Percentiles rank a stretch among this genome's conserved stretches.
Conservation (phyloP, 495 filamentous ascomycete species). For the Glonium stellatum region DNA sequence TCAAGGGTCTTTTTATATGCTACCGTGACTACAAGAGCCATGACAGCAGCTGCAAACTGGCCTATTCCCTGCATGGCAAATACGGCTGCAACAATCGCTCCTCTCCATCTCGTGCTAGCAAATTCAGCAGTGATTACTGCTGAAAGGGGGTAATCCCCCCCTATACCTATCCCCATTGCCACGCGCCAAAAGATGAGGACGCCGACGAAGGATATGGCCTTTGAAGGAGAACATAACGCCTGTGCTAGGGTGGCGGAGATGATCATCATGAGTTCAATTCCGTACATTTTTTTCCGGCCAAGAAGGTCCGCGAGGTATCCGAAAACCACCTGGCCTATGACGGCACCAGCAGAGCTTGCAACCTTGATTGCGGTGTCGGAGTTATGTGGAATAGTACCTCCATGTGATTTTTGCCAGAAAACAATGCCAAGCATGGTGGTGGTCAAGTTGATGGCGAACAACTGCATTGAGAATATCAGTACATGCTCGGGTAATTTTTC, state of each 20-base stretch:
- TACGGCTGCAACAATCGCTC: constrained; percentile 76
- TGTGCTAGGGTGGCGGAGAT: constrained; percentile 78
- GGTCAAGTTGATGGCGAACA: constrained; percentile 64
- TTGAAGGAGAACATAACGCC: constrained; percentile 57
- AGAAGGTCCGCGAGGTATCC: constrained; percentile 72
- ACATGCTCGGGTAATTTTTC: not conserved
- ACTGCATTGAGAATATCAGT: constrained; percentile 4
- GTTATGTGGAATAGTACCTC: constrained; percentile 48
- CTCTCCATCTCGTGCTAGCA: constrained; percentile 76
- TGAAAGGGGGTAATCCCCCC: constrained; percentile 81
- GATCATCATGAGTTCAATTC: constrained; percentile 79
- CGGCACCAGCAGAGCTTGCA: constrained; percentile 75
- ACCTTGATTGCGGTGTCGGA: constrained; percentile 80
- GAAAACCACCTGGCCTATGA: constrained; percentile 75
- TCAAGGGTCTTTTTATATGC: constrained; percentile 62
- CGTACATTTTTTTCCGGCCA: constrained; percentile 80
- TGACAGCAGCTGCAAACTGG: constrained; percentile 62
- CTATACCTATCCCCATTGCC: constrained; percentile 63
- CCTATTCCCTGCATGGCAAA: constrained; percentile 82
- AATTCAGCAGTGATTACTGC: constrained; percentile 81
- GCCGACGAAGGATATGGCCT: constrained; percentile 63
- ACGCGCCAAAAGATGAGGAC: constrained; percentile 84
- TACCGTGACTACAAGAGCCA: constrained; percentile 62
- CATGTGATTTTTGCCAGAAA: constrained; percentile 52
- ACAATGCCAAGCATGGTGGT: constrained; percentile 61